phyloP scores from a whole-genome alignment of 2,329 filamentous ascomycete genomes.

The Simplicillium sp. region DNA sequence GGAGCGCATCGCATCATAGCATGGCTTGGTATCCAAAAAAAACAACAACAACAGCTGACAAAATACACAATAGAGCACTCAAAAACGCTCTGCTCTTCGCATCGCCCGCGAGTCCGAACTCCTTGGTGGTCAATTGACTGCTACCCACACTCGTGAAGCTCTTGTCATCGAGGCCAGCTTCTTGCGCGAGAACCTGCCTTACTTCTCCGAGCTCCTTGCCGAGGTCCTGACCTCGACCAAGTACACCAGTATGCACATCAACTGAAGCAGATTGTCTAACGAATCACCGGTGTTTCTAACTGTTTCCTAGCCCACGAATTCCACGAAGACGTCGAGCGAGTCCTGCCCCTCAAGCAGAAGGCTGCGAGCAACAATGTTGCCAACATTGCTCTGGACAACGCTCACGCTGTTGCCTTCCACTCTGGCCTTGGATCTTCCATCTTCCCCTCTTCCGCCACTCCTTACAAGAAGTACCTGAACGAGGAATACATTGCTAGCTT shows the following conservation, averaged over 20 bases:
- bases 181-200: conserved; percentile 88
- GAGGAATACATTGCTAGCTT: conserved; percentile 67
- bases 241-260: conserved; percentile 56
- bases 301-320: conserved; percentile 67
- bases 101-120: conserved; percentile 94
- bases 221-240: conserved; percentile 86
- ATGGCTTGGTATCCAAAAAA: no score
- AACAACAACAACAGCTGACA: no score
- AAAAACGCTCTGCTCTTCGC: conserved; percentile 79
- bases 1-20: no score
- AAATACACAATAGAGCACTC: conserved; percentile 55
- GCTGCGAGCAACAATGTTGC: conserved; percentile 52
- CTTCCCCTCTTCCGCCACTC: conserved; percentile 61
- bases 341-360: conserved; percentile 71
- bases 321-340: conserved; percentile 73
- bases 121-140: conserved; percentile 78
- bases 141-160: conserved; percentile 89
- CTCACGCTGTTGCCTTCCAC: conserved; percentile 84
- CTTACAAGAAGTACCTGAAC: conserved; percentile 72
- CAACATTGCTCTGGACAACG: conserved; percentile 73
- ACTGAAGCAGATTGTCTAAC: conserved; percentile 2
- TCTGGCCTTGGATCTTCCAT: conserved; percentile 76
- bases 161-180: conserved; percentile 90
- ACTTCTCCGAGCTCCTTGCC: conserved; percentile 91
- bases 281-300: conserved; percentile 7